Evolutionary conservation across 495 filamentous ascomycete genomes (phyloP).

Genomic region (Aspergillus bertholletiae): DNA sequence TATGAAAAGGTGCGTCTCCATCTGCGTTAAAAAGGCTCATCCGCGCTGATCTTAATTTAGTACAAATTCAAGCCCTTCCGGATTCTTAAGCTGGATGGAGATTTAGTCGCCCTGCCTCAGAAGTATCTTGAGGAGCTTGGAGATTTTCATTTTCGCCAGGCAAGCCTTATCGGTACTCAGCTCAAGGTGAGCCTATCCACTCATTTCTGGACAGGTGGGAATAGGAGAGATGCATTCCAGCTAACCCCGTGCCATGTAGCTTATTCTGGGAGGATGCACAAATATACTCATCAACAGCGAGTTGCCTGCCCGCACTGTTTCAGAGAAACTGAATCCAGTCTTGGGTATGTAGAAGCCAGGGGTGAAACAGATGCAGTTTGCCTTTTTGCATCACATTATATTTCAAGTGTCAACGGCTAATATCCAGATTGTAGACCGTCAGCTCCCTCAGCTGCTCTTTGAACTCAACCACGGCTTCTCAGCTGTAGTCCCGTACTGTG

Average conservation of each 20-base stretch:
- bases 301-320: conserved; percentile 21
- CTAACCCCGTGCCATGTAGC: conserved; percentile 10
- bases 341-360: conserved; percentile 14
- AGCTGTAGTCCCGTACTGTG: conserved; percentile 21
- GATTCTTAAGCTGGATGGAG: conserved; percentile 32
- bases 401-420: no score
- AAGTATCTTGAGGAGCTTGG: conserved; percentile 29
- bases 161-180: conserved; percentile 28
- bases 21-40: neutral
- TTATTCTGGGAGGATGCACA: conserved; percentile 29
- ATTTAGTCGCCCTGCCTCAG: conserved; percentile 28
- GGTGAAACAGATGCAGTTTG: neutral
- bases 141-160: conserved; percentile 10
- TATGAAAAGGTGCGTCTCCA: conserved; percentile 23
- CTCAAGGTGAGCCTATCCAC: conserved; percentile 16
- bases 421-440: conserved; percentile 13
- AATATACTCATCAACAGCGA: conserved; percentile 25
- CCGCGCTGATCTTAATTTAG: conserved; percentile 4
- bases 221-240: neutral
- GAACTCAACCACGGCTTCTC: conserved; percentile 27
- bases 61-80: conserved; percentile 28
- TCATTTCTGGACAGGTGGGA: neutral
- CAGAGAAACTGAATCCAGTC: conserved; percentile 23
- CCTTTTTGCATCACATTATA: no score
- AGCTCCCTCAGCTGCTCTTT: conserved; percentile 26